Conservation (phyloP, 2,329 filamentous ascomycete species). For the Calonectria hongkongensis region DNA sequence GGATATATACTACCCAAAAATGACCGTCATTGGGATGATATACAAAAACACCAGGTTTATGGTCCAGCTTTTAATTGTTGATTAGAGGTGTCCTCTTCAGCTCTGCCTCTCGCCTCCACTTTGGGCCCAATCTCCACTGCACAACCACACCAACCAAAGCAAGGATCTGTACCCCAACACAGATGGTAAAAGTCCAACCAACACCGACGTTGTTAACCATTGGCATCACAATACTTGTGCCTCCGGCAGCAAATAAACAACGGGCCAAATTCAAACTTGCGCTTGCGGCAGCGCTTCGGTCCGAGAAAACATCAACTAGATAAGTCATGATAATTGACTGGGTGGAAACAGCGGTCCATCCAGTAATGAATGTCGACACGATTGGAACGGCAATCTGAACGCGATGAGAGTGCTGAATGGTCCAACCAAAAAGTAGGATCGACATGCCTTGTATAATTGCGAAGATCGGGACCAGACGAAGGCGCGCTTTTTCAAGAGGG, state of each 20-base stretch:
- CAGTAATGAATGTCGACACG: slow-evolving; percentile 69
- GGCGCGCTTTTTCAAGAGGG: slow-evolving; percentile 70
- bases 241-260: slow-evolving; percentile 71
- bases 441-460: slow-evolving; percentile 66
- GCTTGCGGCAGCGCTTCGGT: slow-evolving; percentile 69
- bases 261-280: slow-evolving; percentile 72
- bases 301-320: slow-evolving; percentile 71
- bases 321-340: slow-evolving; percentile 71
- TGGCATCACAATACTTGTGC: slow-evolving; percentile 69
- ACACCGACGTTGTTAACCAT: slow-evolving; percentile 68
- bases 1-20: too few relatives aligned
- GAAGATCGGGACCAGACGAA: slow-evolving; percentile 68
- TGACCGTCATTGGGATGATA: too few relatives aligned
- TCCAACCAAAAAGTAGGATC: slow-evolving; percentile 72
- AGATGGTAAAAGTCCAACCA: slow-evolving; percentile 68
- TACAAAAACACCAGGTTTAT: too few relatives aligned
- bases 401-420: slow-evolving; percentile 63
- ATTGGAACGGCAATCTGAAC: slow-evolving; percentile 71
- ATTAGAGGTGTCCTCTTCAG: not conserved
- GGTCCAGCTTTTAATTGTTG: not conserved
- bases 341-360: slow-evolving; percentile 70
- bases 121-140: slow-evolving; percentile 21
- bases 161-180: slow-evolving; percentile 64
- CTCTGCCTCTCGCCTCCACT: slow-evolving; percentile 21
- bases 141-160: slow-evolving; percentile 57